Conservation (phyloP, 768 basidiomycete genomes). For the Pholiota microspora region DNA sequence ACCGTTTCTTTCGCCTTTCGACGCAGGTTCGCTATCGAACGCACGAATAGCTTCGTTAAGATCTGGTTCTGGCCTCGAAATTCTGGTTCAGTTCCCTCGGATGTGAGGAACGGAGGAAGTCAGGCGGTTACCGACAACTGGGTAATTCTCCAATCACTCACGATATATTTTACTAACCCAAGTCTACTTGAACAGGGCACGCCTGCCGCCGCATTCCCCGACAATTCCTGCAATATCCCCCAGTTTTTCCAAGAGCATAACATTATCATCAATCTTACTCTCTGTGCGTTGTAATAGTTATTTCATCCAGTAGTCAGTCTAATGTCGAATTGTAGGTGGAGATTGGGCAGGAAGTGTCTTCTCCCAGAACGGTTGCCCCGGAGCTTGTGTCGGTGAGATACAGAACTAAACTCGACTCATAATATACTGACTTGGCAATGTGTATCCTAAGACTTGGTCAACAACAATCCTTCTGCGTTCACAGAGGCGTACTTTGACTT, state of each 20-base stretch:
- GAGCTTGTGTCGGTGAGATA: slow-evolving; percentile 46
- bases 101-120: slow-evolving; percentile 38
- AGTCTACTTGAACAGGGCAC: slow-evolving; percentile 37
- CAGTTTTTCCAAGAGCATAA: slow-evolving; percentile 54
- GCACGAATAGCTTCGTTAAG: slow-evolving; percentile 52
- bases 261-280: slow-evolving; percentile 58
- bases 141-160: slow-evolving; percentile 33
- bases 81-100: slow-evolving; percentile 42
- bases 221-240: slow-evolving; percentile 54
- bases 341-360: slow-evolving; percentile 57
- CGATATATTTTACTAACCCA: no score
- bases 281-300: slow-evolving; percentile 25
- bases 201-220: slow-evolving; percentile 59
- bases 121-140: slow-evolving; percentile 48
- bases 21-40: slow-evolving; percentile 61
- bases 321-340: slow-evolving; percentile 30
- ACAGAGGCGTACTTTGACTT: slow-evolving; percentile 64
- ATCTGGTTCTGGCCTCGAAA: slow-evolving; percentile 75
- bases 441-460: slow-evolving; percentile 48
- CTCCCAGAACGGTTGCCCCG: slow-evolving; percentile 45
- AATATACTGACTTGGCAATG: not conserved
- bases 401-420: not conserved
- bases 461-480: slow-evolving; percentile 61
- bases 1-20: not conserved
- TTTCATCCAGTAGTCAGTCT: not conserved